Percentiles rank a stretch among this genome's conserved stretches.
These are phyloP conservation scores for Perkinsus marinus DNA, from an alignment of 169 alveolate species.

Conservation along the genomic window DNA sequence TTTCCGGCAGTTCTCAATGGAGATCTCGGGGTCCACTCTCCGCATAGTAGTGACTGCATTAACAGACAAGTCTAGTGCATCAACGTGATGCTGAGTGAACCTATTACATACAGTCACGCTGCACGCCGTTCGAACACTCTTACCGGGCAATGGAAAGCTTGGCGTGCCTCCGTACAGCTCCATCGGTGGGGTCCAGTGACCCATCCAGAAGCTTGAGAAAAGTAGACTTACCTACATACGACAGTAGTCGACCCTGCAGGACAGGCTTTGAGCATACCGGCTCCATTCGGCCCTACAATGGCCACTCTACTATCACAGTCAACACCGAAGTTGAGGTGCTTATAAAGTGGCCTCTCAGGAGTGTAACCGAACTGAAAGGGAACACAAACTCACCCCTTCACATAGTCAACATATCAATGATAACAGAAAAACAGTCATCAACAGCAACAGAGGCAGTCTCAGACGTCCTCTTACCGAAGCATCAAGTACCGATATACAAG, in stretches of 20 bases:
- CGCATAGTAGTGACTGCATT: constrained; percentile 60
- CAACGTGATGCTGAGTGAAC: constrained; percentile 73
- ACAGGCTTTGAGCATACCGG: neutral
- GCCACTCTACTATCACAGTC: constrained; percentile 62
- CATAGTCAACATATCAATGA: neutral
- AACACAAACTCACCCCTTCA: neutral
- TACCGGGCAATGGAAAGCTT: constrained; percentile 52
- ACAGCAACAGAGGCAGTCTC: neutral
- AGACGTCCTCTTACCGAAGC: neutral
- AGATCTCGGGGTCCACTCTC: constrained; percentile 17
- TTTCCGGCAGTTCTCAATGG: constrained; percentile 23
- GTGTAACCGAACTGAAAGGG: neutral
- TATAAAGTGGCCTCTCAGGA: neutral
- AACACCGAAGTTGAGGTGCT: constrained; percentile 34
- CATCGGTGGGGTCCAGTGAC: constrained; percentile 45
- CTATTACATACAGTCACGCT: neutral
- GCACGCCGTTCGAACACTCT: neutral
- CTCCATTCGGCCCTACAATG: constrained; percentile 75
- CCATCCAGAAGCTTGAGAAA: constrained; percentile 61
- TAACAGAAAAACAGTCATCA: neutral
- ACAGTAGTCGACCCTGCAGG: neutral
- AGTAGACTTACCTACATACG: constrained; percentile 54
- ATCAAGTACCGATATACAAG: neutral
- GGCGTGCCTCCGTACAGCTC: constrained; percentile 53
- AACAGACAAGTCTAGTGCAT: constrained; percentile 49